Conservation (phyloP, 2,329 filamentous ascomycete species). For the Myrmaecium sp. region DNA sequence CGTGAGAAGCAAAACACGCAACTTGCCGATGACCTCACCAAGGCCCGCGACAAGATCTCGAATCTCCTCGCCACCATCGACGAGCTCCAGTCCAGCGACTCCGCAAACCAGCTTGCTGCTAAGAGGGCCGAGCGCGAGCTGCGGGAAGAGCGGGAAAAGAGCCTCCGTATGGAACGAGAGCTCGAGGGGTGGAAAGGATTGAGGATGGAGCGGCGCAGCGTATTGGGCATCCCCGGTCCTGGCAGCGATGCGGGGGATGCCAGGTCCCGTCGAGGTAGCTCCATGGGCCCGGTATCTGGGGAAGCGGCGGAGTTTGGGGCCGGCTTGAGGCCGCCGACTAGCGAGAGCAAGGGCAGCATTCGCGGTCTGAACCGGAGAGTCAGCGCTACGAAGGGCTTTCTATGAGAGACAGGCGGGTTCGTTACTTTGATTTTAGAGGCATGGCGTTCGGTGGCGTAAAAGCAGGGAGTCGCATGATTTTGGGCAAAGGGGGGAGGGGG, state of each 20-base stretch:
- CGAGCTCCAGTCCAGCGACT: constrained; percentile 80
- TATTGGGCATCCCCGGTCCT: constrained; percentile 15
- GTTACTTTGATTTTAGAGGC: no score
- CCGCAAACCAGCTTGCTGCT: constrained; percentile 59
- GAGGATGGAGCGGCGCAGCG: constrained; percentile 39
- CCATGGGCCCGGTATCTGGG: constrained; percentile 21
- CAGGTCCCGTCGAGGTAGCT: constrained; percentile 26
- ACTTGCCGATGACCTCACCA: constrained; percentile 65
- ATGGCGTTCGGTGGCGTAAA: no score
- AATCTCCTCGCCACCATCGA: constrained; percentile 83
- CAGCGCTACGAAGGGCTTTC: no score
- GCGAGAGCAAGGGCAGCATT: no score
- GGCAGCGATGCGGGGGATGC: constrained; percentile 27
- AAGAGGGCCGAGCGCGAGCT: constrained; percentile 81
- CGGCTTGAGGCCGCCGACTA: no score
- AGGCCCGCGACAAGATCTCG: constrained; percentile 79
- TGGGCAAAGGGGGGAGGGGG: constrained; percentile 1
- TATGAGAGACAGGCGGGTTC: no score
- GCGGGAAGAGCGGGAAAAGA: constrained; percentile 73
- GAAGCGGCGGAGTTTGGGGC: constrained; percentile 17
- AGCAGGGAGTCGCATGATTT: no score
- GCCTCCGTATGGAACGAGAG: constrained; percentile 68
- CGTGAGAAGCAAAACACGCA: constrained; percentile 76
- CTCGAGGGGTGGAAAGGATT: constrained; percentile 65
- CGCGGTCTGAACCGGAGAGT: no score